A percentile compares a stretch with the other conserved stretches of the same genome.
phyloP scores from a whole-genome alignment of 176 grass and related monocot species.

The Eleusine coracana region DNA sequence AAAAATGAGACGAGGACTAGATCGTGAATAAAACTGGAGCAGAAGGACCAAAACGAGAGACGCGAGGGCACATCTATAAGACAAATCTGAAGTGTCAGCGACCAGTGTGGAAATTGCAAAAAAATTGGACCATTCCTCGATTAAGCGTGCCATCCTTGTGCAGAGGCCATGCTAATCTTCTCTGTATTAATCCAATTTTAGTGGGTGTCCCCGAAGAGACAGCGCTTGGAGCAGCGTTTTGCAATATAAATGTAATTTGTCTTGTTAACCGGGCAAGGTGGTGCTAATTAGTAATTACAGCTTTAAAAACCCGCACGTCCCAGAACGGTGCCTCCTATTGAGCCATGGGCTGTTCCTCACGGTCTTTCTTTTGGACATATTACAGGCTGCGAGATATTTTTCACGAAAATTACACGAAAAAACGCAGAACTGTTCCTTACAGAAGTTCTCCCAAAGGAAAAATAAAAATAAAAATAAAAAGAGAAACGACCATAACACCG shows the following conservation, averaged over 20 bases:
- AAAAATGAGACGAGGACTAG: too few relatives aligned
- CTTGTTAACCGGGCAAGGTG: too few relatives aligned
- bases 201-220: background rate
- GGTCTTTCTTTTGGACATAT: too few relatives aligned
- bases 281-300: too few relatives aligned
- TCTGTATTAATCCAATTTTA: constrained; percentile 23
- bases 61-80: background rate
- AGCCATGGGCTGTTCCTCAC: background rate
- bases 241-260: too few relatives aligned
- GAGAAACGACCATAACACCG: background rate
- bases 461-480: too few relatives aligned
- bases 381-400: too few relatives aligned
- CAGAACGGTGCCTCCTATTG: background rate
- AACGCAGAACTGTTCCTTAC: constrained; percentile 1
- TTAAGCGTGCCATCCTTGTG: constrained; percentile 20
- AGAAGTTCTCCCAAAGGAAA: background rate
- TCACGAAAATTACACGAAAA: constrained; percentile 2
- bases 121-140: constrained; percentile 17
- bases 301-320: too few relatives aligned
- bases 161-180: constrained; percentile 33
- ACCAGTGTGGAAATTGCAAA: background rate
- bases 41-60: too few relatives aligned
- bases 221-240: too few relatives aligned
- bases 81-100: background rate
- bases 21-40: too few relatives aligned